phyloP scores from a whole-genome alignment of 2,329 filamentous ascomycete species.

The Apiospora arundinis region DNA sequence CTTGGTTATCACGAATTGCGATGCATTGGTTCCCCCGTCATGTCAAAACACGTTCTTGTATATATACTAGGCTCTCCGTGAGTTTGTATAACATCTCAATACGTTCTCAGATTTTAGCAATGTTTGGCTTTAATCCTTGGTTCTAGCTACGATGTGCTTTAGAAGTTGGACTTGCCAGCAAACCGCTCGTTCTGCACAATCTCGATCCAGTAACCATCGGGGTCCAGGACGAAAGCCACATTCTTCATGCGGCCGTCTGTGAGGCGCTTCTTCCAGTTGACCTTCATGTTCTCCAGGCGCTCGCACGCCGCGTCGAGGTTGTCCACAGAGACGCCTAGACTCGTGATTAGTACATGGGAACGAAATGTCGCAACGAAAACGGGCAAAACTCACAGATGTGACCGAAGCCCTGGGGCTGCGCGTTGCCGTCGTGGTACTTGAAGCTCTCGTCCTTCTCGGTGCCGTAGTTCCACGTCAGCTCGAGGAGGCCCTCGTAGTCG shows the following conservation, averaged over 20 bases:
- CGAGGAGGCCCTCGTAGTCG: constrained; percentile 81
- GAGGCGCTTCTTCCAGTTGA: constrained; percentile 93
- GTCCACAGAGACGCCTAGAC: constrained; percentile 78
- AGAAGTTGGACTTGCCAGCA: constrained; percentile 18
- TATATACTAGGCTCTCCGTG: background rate
- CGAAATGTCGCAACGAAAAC: background rate
- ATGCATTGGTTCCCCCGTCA: background rate
- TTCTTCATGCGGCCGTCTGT: constrained; percentile 94
- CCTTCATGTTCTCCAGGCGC: constrained; percentile 80
- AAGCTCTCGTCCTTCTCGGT: constrained; percentile 87
- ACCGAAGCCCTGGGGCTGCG: constrained; percentile 90
- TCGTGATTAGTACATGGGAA: background rate
- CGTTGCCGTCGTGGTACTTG: constrained; percentile 91
- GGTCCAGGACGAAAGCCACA: constrained; percentile 88
- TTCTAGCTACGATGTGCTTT: background rate
- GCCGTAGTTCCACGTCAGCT: constrained; percentile 85
- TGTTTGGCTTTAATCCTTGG: background rate
- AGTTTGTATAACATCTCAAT: background rate
- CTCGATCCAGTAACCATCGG: constrained; percentile 86
- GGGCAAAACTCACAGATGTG: constrained; percentile 74
- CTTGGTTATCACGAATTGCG: background rate
- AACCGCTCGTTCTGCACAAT: constrained; percentile 70
- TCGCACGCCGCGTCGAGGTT: constrained; percentile 86
- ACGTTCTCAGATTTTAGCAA: background rate
- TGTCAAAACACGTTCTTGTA: background rate